Evolutionary conservation across 2,329 filamentous ascomycete species (phyloP).

Genomic region (Coleophoma eucalyptorum): DNA sequence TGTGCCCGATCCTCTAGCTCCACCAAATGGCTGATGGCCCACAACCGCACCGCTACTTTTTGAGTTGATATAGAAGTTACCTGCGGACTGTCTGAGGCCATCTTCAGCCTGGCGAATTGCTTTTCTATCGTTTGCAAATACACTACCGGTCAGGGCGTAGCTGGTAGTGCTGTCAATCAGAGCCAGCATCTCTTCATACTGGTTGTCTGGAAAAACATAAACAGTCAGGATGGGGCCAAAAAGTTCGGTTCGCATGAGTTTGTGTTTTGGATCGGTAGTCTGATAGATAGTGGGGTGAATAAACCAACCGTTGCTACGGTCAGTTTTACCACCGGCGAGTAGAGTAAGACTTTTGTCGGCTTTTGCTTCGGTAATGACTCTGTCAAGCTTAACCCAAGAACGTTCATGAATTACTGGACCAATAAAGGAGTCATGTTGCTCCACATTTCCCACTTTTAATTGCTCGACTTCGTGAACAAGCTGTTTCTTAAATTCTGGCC

Average conservation of each 20-base stretch:
- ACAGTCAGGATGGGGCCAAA: slow-evolving; percentile 75
- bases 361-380: slow-evolving; percentile 75
- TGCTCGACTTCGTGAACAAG: slow-evolving; percentile 65
- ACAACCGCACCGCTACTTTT: slow-evolving; percentile 74
- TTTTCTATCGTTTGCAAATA: slow-evolving; percentile 68
- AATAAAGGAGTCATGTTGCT: slow-evolving; percentile 72
- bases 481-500: slow-evolving; percentile 65
- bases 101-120: slow-evolving; percentile 67
- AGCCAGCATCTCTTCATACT: slow-evolving; percentile 56
- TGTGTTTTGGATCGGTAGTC: slow-evolving; percentile 69
- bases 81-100: slow-evolving; percentile 66
- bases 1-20: slow-evolving; percentile 63
- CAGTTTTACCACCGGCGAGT: slow-evolving; percentile 72
- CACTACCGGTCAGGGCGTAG: slow-evolving; percentile 73
- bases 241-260: slow-evolving; percentile 72
- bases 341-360: slow-evolving; percentile 68
- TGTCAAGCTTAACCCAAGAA: slow-evolving; percentile 76
- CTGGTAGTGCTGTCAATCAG: slow-evolving; percentile 69
- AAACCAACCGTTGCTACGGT: slow-evolving; percentile 76
- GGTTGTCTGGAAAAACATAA: slow-evolving; percentile 63
- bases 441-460: slow-evolving; percentile 67
- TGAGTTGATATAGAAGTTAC: slow-evolving; percentile 85
- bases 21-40: slow-evolving; percentile 70
- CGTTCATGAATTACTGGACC: slow-evolving; percentile 81
- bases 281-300: slow-evolving; percentile 80